phyloP scores from a whole-genome alignment of 495 filamentous ascomycete genomes.

The Parathielavia hyrcaniae region DNA sequence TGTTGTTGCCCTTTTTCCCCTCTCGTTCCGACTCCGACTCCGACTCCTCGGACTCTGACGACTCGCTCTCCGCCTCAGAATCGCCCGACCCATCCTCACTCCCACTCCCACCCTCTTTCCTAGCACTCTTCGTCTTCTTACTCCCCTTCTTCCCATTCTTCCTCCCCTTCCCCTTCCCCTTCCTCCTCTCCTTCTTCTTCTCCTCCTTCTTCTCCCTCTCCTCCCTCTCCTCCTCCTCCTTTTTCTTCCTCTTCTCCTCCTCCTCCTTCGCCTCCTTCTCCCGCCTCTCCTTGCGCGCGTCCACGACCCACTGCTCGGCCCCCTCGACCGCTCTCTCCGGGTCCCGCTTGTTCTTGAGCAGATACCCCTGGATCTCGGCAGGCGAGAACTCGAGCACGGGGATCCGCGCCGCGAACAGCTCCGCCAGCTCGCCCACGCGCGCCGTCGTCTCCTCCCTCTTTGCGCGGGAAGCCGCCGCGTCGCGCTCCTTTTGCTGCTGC shows the following conservation, averaged over 20 bases:
- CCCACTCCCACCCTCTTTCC: background rate
- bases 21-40: conserved; percentile 4
- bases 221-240: conserved; percentile 33
- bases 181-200: conserved; percentile 26
- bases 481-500: conserved; percentile 27
- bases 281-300: conserved; percentile 51
- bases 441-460: conserved; percentile 36
- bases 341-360: conserved; percentile 60
- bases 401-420: conserved; percentile 54
- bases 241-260: conserved; percentile 38
- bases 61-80: conserved; percentile 17
- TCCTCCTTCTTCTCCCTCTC: conserved; percentile 31
- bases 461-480: conserved; percentile 21
- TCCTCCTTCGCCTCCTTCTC: conserved; percentile 48
- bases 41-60: background rate
- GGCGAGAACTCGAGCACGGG: conserved; percentile 62
- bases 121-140: conserved; percentile 18
- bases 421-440: conserved; percentile 36
- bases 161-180: conserved; percentile 27
- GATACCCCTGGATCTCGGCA: conserved; percentile 72
- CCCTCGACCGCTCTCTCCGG: conserved; percentile 55
- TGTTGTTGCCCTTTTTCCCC: conserved; percentile 14
- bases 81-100: background rate
- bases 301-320: conserved; percentile 52
- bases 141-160: conserved; percentile 22